A percentile compares a stretch with the other conserved stretches of the same genome.
Conservation (phyloP, 176 grass and related monocot genomes). For the Triticum monococcum region DNA sequence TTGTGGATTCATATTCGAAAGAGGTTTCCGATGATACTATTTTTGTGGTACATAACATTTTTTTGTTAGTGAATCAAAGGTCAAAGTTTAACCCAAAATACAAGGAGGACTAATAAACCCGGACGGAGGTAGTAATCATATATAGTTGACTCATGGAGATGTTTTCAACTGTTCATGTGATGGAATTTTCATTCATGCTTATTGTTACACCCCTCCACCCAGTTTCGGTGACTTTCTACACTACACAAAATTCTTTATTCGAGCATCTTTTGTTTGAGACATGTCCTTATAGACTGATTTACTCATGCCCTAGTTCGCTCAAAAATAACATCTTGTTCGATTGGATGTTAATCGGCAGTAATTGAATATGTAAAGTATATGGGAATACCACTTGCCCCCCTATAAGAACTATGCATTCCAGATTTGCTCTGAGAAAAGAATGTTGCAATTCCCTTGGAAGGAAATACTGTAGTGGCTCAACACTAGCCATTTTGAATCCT, state of each 20-base stretch:
- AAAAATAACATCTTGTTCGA: neutral
- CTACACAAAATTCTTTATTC: neutral
- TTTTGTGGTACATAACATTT: no score
- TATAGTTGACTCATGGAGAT: neutral
- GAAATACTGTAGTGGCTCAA: neutral
- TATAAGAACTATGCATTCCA: neutral
- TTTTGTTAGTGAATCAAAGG: no score
- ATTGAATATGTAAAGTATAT: neutral
- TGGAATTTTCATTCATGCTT: neutral
- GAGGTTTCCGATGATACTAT: no score
- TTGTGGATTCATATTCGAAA: no score
- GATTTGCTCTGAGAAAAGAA: conserved; percentile 11
- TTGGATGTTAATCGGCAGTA: neutral
- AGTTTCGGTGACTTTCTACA: neutral
- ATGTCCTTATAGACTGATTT: neutral
- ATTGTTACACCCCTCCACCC: neutral
- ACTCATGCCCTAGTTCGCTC: neutral
- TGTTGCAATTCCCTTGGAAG: neutral
- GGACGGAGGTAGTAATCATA: neutral
- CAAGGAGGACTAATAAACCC: no score
- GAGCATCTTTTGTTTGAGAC: neutral
- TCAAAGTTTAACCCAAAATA: no score
- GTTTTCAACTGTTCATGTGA: neutral
- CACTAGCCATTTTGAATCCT: neutral
- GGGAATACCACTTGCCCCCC: neutral